These are phyloP conservation scores for Prototheca wickerhamii DNA, from an alignment of 163 green algal species.

Conservation along the genomic window DNA sequence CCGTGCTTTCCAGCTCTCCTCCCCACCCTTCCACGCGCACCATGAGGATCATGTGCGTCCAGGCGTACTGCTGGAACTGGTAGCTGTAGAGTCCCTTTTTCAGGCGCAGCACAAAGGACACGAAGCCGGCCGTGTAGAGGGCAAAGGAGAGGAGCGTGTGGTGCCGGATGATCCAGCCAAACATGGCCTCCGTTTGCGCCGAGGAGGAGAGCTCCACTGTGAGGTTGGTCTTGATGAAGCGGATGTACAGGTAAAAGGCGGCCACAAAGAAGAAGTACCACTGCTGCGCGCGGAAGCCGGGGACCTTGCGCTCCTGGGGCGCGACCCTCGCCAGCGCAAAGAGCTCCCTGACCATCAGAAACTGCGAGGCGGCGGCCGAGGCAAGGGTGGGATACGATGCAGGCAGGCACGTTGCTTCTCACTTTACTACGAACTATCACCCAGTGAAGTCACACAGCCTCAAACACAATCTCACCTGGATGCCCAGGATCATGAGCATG, in stretches of 20 bases:
- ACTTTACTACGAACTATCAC: background rate
- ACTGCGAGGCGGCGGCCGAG: conserved; percentile 30
- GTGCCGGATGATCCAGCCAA: conserved; percentile 58
- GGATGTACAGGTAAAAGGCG: conserved; percentile 83
- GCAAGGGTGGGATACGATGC: background rate
- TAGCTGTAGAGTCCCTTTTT: conserved; percentile 83
- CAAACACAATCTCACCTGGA: conserved; percentile 27
- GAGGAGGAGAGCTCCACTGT: conserved; percentile 66
- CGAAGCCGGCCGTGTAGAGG: conserved; percentile 84
- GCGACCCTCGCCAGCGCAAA: conserved; percentile 72
- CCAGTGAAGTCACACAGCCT: background rate
- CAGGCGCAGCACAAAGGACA: conserved; percentile 89
- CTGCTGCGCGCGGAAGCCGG: conserved; percentile 69
- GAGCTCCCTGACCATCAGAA: conserved; percentile 80
- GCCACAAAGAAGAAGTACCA: conserved; percentile 92
- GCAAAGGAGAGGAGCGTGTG: conserved; percentile 80
- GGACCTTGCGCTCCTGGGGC: conserved; percentile 49
- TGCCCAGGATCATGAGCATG: conserved; percentile 64
- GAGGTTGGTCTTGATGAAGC: conserved; percentile 90
- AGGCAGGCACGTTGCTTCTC: too few species aligned
- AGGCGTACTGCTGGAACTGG: conserved; percentile 96
- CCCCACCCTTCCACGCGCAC: too few species aligned
- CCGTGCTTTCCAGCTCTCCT: too few species aligned
- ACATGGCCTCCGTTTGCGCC: conserved; percentile 46
- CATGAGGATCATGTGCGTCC: conserved; percentile 97